Percentiles rank a stretch among this genome's conserved stretches.
Evolutionary conservation across 2,329 filamentous ascomycete genomes (phyloP).

Genomic region (Aspergillus latus): DNA sequence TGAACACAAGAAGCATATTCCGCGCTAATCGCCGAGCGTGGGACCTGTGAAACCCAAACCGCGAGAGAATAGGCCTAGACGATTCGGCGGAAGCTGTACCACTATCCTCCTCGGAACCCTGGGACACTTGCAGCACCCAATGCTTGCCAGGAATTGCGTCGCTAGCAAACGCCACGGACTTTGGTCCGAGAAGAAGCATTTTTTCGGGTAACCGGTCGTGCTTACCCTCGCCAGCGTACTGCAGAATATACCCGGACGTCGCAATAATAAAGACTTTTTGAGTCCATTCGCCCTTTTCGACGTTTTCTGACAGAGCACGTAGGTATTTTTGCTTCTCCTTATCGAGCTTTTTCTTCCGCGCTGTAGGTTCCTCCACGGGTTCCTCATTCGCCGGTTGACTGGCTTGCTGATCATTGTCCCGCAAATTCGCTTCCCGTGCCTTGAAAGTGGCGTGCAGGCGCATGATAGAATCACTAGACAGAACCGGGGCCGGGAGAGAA

Average conservation of each 20-base stretch:
- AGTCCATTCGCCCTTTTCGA: conserved; percentile 43
- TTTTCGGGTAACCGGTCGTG: conserved; percentile 50
- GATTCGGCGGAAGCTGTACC: conserved; percentile 26
- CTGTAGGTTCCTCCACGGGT: conserved; percentile 22
- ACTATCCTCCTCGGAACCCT: conserved; percentile 35
- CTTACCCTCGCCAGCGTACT: conserved; percentile 47
- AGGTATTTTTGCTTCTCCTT: conserved; percentile 36
- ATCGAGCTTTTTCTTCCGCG: conserved; percentile 35
- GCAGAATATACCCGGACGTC: conserved; percentile 47
- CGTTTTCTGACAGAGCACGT: conserved; percentile 37
- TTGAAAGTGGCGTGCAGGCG: conserved; percentile 48
- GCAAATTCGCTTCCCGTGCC: conserved; percentile 20
- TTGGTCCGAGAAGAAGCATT: conserved; percentile 46
- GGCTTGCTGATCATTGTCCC: conserved; percentile 16
- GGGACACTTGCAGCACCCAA: conserved; percentile 50
- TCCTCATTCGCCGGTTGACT: conserved; percentile 21
- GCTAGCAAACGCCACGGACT: conserved; percentile 51
- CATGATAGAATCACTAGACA: conserved; percentile 68
- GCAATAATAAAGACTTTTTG: conserved; percentile 49
- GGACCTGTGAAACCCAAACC: conserved; percentile 40
- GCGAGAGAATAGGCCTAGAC: conserved; percentile 39
- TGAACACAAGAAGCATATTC: conserved; percentile 46
- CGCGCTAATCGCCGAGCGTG: conserved; percentile 37
- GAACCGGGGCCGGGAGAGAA: conserved; percentile 64
- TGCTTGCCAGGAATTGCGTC: conserved; percentile 52